phyloP scores from a whole-genome alignment of 2,329 filamentous ascomycete genomes.

The Colletotrichum musicola region DNA sequence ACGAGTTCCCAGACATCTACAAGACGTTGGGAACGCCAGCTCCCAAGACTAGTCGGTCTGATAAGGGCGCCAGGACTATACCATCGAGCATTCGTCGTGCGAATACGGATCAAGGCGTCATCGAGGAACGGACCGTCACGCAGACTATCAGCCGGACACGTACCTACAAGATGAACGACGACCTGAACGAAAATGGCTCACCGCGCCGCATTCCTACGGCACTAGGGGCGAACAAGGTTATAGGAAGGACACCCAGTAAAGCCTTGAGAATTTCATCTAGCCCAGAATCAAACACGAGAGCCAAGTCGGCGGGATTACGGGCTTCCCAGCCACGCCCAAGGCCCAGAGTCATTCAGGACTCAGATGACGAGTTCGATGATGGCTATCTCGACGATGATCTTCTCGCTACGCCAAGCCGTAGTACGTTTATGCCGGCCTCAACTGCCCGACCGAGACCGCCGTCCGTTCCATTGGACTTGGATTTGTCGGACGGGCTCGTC shows the following conservation, averaged over 20 bases:
- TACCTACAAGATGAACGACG: slow-evolving; percentile 32
- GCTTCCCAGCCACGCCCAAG: slow-evolving; percentile 31
- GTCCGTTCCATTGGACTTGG: slow-evolving; percentile 38
- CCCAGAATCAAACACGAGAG: slow-evolving; percentile 38
- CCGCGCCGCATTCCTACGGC: slow-evolving; percentile 25
- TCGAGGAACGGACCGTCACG: slow-evolving; percentile 42
- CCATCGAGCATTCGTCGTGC: slow-evolving; percentile 26
- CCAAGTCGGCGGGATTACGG: slow-evolving; percentile 18
- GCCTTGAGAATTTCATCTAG: slow-evolving; percentile 36
- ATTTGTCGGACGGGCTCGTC: slow-evolving; percentile 35
- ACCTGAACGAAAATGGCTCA: slow-evolving; percentile 18
- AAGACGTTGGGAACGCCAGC: slow-evolving; percentile 59
- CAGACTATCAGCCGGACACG: slow-evolving; percentile 42
- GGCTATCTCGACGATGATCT: slow-evolving; percentile 70
- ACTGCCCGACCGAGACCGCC: slow-evolving; percentile 27
- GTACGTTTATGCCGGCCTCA: slow-evolving; percentile 38
- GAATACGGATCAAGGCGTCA: slow-evolving; percentile 31
- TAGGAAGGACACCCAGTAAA: slow-evolving; percentile 42
- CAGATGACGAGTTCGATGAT: slow-evolving; percentile 70
- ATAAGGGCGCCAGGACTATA: slow-evolving; percentile 33
- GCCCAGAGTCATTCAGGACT: slow-evolving; percentile 63
- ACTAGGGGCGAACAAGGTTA: slow-evolving; percentile 11
- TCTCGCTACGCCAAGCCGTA: slow-evolving; percentile 54
- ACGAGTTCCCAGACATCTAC: slow-evolving; percentile 68
- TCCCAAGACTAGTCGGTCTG: slow-evolving; percentile 46